Evolutionary conservation across 2,329 filamentous ascomycete genomes (phyloP).

Genomic region (Exophiala dermatitidis): DNA sequence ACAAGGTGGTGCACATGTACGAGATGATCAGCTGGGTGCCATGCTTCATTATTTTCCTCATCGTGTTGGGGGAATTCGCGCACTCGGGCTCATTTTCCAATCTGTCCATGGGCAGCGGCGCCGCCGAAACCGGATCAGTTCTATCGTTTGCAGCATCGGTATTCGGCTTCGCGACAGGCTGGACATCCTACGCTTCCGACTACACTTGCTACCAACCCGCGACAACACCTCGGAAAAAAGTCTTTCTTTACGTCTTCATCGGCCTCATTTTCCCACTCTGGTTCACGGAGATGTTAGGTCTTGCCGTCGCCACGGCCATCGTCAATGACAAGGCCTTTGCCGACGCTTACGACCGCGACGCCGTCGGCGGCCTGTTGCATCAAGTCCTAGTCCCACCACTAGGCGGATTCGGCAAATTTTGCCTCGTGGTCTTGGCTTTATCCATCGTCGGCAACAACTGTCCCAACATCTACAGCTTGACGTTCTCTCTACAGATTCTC

Average conservation of each 20-base stretch:
- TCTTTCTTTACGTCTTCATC: slow-evolving; percentile 62
- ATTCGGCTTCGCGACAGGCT: slow-evolving; percentile 63
- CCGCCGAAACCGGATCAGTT: slow-evolving; percentile 52
- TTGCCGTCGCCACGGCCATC: slow-evolving; percentile 61
- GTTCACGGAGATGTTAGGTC: slow-evolving; percentile 67
- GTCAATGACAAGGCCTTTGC: slow-evolving; percentile 49
- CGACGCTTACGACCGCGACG: slow-evolving; percentile 49
- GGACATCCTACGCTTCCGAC: slow-evolving; percentile 68
- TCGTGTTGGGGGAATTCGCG: slow-evolving; percentile 61
- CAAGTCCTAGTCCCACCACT: slow-evolving; percentile 57
- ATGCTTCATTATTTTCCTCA: slow-evolving; percentile 63
- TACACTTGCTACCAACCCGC: slow-evolving; percentile 73
- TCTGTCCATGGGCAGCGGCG: slow-evolving; percentile 54
- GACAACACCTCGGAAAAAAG: slow-evolving; percentile 50
- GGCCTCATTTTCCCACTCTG: slow-evolving; percentile 65
- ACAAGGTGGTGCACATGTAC: slow-evolving; percentile 69
- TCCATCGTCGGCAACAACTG: slow-evolving; percentile 65
- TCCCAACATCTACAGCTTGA: slow-evolving; percentile 65
- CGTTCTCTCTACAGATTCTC: slow-evolving; percentile 60
- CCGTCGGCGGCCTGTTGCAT: slow-evolving; percentile 60
- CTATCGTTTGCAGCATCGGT: slow-evolving; percentile 62
- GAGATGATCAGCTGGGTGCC: slow-evolving; percentile 71
- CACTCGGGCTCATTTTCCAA: slow-evolving; percentile 59
- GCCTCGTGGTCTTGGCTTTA: slow-evolving; percentile 58
- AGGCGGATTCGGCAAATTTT: slow-evolving; percentile 65